These are phyloP conservation scores for Cercospora zeae-maydis DNA, from an alignment of 2,329 filamentous ascomycete genomes.

Conservation along the genomic window DNA sequence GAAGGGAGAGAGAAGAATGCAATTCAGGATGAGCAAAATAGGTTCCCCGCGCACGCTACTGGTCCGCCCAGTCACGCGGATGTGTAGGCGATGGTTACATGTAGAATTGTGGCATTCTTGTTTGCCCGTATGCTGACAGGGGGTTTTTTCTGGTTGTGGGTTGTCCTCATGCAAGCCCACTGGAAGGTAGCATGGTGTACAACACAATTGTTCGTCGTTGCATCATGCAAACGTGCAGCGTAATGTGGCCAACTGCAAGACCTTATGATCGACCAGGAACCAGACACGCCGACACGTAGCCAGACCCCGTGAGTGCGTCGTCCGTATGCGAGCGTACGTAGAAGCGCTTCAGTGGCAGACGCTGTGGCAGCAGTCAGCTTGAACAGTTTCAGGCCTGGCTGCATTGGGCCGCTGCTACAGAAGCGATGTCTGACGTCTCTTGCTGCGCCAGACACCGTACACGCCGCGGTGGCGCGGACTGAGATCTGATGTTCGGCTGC, in stretches of 20 bases:
- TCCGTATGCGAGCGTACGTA: conserved; percentile 6
- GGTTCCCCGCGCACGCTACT: background rate
- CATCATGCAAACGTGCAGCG: conserved; percentile 11
- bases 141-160: background rate
- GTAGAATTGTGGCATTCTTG: conserved; percentile 9
- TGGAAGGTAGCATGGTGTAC: conserved; percentile 9
- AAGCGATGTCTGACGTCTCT: conserved; percentile 4
- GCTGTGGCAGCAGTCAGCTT: conserved; percentile 12
- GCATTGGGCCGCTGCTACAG: conserved; percentile 10
- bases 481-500: conserved; percentile 2
- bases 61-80: conserved; percentile 20
- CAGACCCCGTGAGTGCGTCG: conserved; percentile 15
- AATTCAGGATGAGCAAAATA: conserved; percentile 6
- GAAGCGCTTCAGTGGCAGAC: conserved; percentile 11
- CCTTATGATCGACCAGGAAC: background rate
- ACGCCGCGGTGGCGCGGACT: background rate
- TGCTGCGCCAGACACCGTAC: background rate
- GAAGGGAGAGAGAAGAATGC: background rate
- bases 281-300: conserved; percentile 6
- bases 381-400: conserved; percentile 9
- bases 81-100: conserved; percentile 10
- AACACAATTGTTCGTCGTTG: conserved; percentile 5
- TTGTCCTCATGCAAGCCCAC: conserved; percentile 7
- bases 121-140: background rate
- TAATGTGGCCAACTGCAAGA: conserved; percentile 3